Evolutionary conservation across 805 yeast species (phyloP).

Genomic region (Candida corydali): DNA sequence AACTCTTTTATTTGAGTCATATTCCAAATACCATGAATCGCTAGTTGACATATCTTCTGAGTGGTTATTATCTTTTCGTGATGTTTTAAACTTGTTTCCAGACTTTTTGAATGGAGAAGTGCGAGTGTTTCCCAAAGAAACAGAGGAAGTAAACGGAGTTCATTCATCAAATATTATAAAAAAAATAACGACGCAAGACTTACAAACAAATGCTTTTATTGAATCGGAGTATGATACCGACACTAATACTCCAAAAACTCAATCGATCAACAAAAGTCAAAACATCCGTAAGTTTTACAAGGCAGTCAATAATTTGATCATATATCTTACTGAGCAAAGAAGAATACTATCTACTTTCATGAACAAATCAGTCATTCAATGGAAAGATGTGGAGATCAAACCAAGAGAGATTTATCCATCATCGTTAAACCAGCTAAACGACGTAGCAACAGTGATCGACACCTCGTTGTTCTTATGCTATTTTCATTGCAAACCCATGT

Average conservation of each 20-base stretch:
- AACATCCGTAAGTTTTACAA: constrained; percentile 24
- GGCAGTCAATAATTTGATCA: constrained; percentile 39
- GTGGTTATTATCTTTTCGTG: constrained; percentile 35
- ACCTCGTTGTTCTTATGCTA: constrained; percentile 77
- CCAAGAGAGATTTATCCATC: constrained; percentile 40
- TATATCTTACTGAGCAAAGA: constrained; percentile 51
- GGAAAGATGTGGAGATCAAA: constrained; percentile 45
- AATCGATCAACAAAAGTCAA: constrained; percentile 3
- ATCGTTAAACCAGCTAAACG: constrained; percentile 18
- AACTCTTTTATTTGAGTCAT: constrained; percentile 26
- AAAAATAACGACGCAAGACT: constrained; percentile 17
- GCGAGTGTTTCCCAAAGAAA: constrained; percentile 1
- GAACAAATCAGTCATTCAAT: constrained; percentile 29
- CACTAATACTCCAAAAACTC: background rate
- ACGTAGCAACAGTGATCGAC: constrained; percentile 55
- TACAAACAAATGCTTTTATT: constrained; percentile 7
- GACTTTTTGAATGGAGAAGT: constrained; percentile 29
- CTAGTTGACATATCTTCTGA: constrained; percentile 37
- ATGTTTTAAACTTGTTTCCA: constrained; percentile 34
- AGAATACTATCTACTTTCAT: constrained; percentile 42
- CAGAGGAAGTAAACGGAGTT: background rate
- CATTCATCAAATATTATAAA: constrained; percentile 12
- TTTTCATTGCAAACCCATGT: constrained; percentile 57
- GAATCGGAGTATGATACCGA: constrained; percentile 11
- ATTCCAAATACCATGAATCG: constrained; percentile 33